Evolutionary conservation across 2,329 filamentous ascomycete species (phyloP).

Genomic region (Epichloe baconii): DNA sequence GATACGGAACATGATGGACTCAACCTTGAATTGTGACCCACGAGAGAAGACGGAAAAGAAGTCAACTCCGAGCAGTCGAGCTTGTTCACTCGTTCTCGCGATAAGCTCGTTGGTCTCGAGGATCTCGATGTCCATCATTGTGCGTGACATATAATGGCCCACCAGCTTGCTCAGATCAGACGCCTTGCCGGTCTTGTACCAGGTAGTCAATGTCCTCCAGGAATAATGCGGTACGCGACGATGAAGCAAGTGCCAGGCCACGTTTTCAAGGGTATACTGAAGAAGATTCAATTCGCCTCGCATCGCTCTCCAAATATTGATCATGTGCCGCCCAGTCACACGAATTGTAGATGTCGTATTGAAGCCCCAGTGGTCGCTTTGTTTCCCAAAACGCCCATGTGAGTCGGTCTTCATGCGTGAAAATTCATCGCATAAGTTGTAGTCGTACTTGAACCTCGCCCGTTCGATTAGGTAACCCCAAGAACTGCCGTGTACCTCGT

Average conservation of each 20-base stretch:
- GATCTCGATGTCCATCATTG: slow-evolving; percentile 77
- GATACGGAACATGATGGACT: slow-evolving; percentile 97
- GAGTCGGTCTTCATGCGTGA: slow-evolving; percentile 78
- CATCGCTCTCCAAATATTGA: slow-evolving; percentile 97
- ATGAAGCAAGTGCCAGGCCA: slow-evolving; percentile 82
- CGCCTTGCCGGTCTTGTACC: slow-evolving; percentile 60
- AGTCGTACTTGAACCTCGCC: slow-evolving; percentile 74
- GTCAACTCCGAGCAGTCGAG: slow-evolving; percentile 81
- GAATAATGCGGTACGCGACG: slow-evolving; percentile 79
- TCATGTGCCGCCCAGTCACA: slow-evolving; percentile 88
- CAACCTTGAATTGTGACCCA: slow-evolving; percentile 96
- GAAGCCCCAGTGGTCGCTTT: slow-evolving; percentile 84
- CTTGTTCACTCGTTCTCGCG: slow-evolving; percentile 83
- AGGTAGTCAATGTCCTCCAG: slow-evolving; percentile 63
- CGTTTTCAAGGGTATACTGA: slow-evolving; percentile 94
- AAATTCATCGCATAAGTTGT: slow-evolving; percentile 80
- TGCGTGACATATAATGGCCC: slow-evolving; percentile 62
- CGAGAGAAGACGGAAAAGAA: slow-evolving; percentile 94
- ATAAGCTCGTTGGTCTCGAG: slow-evolving; percentile 83
- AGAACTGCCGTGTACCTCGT: slow-evolving; percentile 83
- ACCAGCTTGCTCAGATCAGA: slow-evolving; percentile 62
- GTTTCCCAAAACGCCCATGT: slow-evolving; percentile 72
- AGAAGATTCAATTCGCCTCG: slow-evolving; percentile 79
- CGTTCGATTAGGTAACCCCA: slow-evolving; percentile 96
- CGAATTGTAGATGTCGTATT: slow-evolving; percentile 84